Evolutionary conservation across 371 early-diverging fungal genomes (phyloP), one percentile per base, ranked within the genome.

Genomic region (Syncephalis fuscata): DNA sequence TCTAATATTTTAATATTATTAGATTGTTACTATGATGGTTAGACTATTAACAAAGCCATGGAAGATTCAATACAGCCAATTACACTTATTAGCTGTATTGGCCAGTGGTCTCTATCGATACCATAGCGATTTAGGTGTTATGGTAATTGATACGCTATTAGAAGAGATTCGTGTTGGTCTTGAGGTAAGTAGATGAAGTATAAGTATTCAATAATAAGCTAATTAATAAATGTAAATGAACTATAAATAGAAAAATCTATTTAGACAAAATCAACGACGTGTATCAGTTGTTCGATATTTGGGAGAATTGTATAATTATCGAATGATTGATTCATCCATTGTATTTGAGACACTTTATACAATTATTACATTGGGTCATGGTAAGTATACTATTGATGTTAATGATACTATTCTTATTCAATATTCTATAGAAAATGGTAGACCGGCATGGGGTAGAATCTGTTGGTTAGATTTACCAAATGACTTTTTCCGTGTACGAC

Each of bases 401-500:
- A 53, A 41, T 48, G n/a, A 22, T 32, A 32, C 11, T 19, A 2
- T 11, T 26, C 27, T 36, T 38, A 23, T 17, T 25, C 21, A 20
- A 39, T 23, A 1, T 25, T 25, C 24, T 21, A 46, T 68, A 75
- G 78, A 83, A 11, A 74, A 72, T 47, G 88, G 88, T 15, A 58
- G 89, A 23, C 82, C 88, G 20, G 63, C 70, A 3, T 75, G 70
- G 37, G 78, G 73, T 14, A 66, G 73, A 3, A 65, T 64, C 19
- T 76, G 74, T 48, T 68, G 74, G 2, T 60, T 87, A 11, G 98
- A 98, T 55, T 68, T 79, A 2, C 80, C 88, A 9, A 62, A 77
- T 54, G 95, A 96, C 60, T 92, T 82, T 58, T 96, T 98, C 76
- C 80, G 98, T 25, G 74, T 92, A 19, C 79, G 94, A 19, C 66